These are phyloP conservation scores for Botryosphaeria dothidea DNA, from an alignment of 2,329 filamentous ascomycete species.

Conservation along the genomic window DNA sequence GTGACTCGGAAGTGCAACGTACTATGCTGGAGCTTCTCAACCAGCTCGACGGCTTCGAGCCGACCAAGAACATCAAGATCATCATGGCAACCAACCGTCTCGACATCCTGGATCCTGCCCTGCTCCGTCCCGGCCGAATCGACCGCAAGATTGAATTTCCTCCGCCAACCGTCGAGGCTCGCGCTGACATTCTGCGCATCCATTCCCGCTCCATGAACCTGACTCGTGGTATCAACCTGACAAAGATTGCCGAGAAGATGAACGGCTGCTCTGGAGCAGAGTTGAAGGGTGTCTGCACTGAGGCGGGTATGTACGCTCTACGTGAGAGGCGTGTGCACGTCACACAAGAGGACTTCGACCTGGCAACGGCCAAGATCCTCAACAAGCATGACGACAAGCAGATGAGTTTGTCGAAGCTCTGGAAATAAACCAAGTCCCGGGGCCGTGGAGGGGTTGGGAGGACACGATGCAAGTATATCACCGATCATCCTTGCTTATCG, in stretches of 20 bases:
- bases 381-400: conserved; percentile 99
- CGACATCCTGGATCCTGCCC: conserved; percentile 92
- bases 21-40: conserved; percentile 99
- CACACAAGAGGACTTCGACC: conserved; percentile 97
- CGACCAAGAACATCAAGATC: conserved; percentile 99
- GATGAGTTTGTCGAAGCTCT: conserved; percentile 84
- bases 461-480: neutral
- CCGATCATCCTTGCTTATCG: neutral
- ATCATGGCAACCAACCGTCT: conserved; percentile 99
- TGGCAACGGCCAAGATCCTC: conserved; percentile 97
- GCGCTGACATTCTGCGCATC: conserved; percentile 96
- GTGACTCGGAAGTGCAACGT: conserved; percentile 96
- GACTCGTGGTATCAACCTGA: conserved; percentile 94
- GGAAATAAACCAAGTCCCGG: conserved; percentile 57
- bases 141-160: conserved; percentile 99
- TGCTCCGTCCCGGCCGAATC: conserved; percentile 94
- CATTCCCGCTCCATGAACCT: conserved; percentile 99
- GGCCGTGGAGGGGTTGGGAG: neutral
- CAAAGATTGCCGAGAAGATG: conserved; percentile 99
- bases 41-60: conserved; percentile 97
- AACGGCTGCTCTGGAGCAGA: conserved; percentile 97
- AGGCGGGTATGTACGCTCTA: conserved; percentile 97
- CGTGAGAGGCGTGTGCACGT: conserved; percentile 95
- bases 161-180: conserved; percentile 90
- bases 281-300: conserved; percentile 97